These are phyloP conservation scores for Ganoderma resinaceum DNA, from an alignment of 1,284 basidiomycete genomes.

Conservation along the genomic window DNA sequence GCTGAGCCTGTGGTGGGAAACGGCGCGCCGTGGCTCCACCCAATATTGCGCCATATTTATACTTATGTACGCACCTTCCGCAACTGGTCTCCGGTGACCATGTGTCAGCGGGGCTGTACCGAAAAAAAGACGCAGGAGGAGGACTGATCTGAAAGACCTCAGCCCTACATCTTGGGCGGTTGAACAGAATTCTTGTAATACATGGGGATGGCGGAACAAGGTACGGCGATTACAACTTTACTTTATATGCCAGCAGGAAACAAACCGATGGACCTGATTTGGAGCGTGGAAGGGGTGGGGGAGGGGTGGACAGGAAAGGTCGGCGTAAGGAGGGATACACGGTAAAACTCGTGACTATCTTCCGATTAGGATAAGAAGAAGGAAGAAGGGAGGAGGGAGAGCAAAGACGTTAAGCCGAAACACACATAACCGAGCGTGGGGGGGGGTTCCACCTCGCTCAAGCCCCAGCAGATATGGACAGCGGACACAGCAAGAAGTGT, in stretches of 20 bases:
- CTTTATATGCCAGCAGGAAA: conserved; percentile 29
- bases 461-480: background rate
- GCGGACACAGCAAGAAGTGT: background rate
- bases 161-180: conserved; percentile 23
- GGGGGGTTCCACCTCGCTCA: background rate
- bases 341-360: background rate
- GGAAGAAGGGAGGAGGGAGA: background rate
- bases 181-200: conserved; percentile 27
- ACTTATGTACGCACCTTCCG: too few species aligned
- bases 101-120: background rate
- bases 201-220: conserved; percentile 10
- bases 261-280: background rate
- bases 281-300: background rate
- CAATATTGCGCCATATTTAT: conserved; percentile 6
- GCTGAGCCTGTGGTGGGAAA: background rate
- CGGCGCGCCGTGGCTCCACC: background rate
- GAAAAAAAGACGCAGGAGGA: background rate
- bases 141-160: background rate
- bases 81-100: background rate
- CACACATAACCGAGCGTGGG: conserved; percentile 1
- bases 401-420: conserved; percentile 6
- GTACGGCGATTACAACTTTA: conserved; percentile 29
- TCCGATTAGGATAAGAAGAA: background rate
- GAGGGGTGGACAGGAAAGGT: background rate
- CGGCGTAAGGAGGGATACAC: background rate